Conservation (phyloP, 495 filamentous ascomycete species). For the Evansstolkia leycettana region DNA sequence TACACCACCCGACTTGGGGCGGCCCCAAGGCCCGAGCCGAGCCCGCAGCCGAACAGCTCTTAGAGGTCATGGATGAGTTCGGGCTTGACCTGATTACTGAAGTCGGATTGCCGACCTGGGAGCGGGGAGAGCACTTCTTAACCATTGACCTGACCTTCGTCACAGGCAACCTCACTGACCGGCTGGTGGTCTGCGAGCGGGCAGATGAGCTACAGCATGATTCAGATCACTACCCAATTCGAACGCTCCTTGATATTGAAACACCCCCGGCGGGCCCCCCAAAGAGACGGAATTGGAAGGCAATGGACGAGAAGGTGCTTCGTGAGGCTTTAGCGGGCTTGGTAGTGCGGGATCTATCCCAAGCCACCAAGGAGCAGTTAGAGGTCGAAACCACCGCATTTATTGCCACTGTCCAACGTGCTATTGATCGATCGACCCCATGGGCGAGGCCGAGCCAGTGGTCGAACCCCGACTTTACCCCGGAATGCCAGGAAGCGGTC, state of each 20-base stretch:
- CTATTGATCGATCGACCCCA: slow-evolving; percentile 2
- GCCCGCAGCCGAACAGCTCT: neutral
- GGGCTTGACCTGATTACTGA: slow-evolving; percentile 2
- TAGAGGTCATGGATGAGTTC: neutral
- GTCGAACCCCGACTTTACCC: slow-evolving; percentile 3
- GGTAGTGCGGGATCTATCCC: neutral
- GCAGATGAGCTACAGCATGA: neutral
- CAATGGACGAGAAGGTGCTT: slow-evolving; percentile 4
- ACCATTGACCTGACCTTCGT: slow-evolving; percentile 8
- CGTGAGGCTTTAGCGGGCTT: neutral
- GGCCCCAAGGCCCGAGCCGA: neutral
- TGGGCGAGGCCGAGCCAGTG: slow-evolving; percentile 3
- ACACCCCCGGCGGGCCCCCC: neutral
- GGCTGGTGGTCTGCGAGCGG: neutral
- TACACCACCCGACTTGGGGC: slow-evolving; percentile 9
- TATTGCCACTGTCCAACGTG: neutral
- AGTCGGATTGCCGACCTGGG: slow-evolving; percentile 2
- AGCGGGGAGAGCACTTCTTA: neutral
- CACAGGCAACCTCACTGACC: neutral
- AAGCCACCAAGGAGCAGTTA: neutral
- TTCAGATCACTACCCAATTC: slow-evolving; percentile 7
- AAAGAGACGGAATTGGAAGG: slow-evolving; percentile 8
- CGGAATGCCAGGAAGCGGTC: slow-evolving; percentile 5
- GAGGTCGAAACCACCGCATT: neutral
- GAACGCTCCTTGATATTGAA: neutral